A percentile compares a stretch with the other conserved stretches of the same genome.
These are phyloP conservation scores for Yamadazyma paraphyllophila DNA, from an alignment of 805 yeast genomes.

Conservation along the genomic window DNA sequence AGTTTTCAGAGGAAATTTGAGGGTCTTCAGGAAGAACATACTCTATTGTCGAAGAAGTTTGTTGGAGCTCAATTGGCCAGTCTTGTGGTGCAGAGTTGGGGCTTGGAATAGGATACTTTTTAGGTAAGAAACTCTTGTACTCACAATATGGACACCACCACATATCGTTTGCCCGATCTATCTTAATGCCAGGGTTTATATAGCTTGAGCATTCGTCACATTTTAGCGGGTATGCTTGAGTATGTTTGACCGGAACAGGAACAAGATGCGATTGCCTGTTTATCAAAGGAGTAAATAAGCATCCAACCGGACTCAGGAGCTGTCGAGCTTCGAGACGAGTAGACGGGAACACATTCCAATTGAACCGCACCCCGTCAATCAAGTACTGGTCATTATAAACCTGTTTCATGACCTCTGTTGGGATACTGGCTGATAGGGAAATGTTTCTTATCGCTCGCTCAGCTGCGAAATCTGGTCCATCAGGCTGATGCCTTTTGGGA, in stretches of 20 bases:
- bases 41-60: slow-evolving; percentile 26
- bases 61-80: slow-evolving; percentile 29
- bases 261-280: slow-evolving; percentile 3
- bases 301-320: slow-evolving; percentile 36
- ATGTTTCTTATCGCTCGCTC: background rate
- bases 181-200: slow-evolving; percentile 27
- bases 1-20: slow-evolving; percentile 10
- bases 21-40: slow-evolving; percentile 31
- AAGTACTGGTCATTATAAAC: slow-evolving; percentile 1
- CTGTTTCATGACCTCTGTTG: slow-evolving; percentile 14
- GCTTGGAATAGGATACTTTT: slow-evolving; percentile 16
- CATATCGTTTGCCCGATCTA: slow-evolving; percentile 28
- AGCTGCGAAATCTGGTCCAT: too few species aligned
- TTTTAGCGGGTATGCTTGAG: slow-evolving; percentile 12
- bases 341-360: slow-evolving; percentile 60
- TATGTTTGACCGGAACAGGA: background rate
- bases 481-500: too few species aligned
- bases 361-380: slow-evolving; percentile 35
- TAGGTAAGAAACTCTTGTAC: slow-evolving; percentile 22
- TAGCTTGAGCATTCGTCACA: slow-evolving; percentile 28
- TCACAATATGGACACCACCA: slow-evolving; percentile 43
- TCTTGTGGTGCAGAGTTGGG: slow-evolving; percentile 12
- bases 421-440: too few species aligned
- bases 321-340: slow-evolving; percentile 35
- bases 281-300: slow-evolving; percentile 30